Base-by-base conservation (phyloP, 1,284 basidiomycete species). In the Clitocybe nebularis region DNA sequence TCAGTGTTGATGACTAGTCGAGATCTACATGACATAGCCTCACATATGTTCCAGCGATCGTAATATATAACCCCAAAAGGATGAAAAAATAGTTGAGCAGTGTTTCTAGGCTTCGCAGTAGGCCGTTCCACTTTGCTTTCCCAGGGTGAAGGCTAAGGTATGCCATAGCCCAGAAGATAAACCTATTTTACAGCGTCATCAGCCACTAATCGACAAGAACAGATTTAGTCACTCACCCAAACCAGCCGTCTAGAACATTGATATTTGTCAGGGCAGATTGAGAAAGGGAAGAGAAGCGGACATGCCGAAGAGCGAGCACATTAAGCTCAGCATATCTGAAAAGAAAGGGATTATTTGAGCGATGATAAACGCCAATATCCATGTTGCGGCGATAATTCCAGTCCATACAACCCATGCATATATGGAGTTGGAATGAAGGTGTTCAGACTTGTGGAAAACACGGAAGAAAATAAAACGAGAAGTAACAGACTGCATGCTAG, bases 291-390 rank as follows among this genome's bases (percentile, higher is more conserved):
- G 29, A 32, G 14, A n/a, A 38, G 13, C 19, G 7, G 11, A 46
- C 62, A 29, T 44, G 70, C 66, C 69, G 45, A 74, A 74, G 17
- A 72, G 57, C 9, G 69, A 69, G 46, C 63, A 66, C 68, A 72
- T 71, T 38, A 72, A 52, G 33, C 61, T 65, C 16, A 74, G 59
- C 64, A 74, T 63, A 53, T 74, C 70, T 3, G 62, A 65, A 57
- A 74, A 74, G 62, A 74, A 74, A 2, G 70, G 71, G 36, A 74
- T 69, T 40, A 70, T 57, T 48, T 72, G 67, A 5, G 69, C 81
- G 42, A 86, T 77, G 41, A 84, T 55, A 60, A 79, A 86, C 0
- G 74, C 77, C 21, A 78, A 46, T 9, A 73, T 53, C 81, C 82
- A 86, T 8, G 76, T 74, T 21, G 57, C 54, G 16, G 71, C 64